phyloP scores from a whole-genome alignment of 1,139 yeast genomes.

The Pichia sp. region DNA sequence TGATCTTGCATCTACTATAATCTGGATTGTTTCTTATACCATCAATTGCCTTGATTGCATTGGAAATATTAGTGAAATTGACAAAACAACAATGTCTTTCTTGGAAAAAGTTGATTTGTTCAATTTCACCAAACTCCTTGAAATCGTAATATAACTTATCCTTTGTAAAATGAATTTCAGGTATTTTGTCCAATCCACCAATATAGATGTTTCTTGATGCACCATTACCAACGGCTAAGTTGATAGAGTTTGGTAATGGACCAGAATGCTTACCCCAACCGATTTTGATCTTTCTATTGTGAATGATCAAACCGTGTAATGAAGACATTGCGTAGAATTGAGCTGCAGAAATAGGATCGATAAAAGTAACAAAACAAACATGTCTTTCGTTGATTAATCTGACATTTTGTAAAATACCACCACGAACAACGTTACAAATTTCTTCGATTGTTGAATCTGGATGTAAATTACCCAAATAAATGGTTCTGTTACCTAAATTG shows the following conservation, averaged over 20 bases:
- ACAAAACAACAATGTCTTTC: slow-evolving; percentile 81
- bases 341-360: slow-evolving; percentile 80
- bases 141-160: slow-evolving; percentile 66
- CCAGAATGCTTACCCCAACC: slow-evolving; percentile 91
- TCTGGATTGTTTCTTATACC: slow-evolving; percentile 59
- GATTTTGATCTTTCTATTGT: slow-evolving; percentile 69
- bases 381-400: slow-evolving; percentile 76
- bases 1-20: slow-evolving; percentile 58
- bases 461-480: slow-evolving; percentile 73
- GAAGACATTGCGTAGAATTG: slow-evolving; percentile 80
- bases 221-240: slow-evolving; percentile 78
- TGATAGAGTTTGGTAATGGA: slow-evolving; percentile 67
- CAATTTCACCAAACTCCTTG: slow-evolving; percentile 72
- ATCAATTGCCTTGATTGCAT: slow-evolving; percentile 75
- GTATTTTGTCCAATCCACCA: slow-evolving; percentile 48
- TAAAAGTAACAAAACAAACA: slow-evolving; percentile 76
- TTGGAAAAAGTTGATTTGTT: slow-evolving; percentile 72
- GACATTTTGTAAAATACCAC: slow-evolving; percentile 72
- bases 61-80: slow-evolving; percentile 72
- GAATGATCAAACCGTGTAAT: slow-evolving; percentile 72
- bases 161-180: slow-evolving; percentile 39
- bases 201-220: slow-evolving; percentile 81
- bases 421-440: slow-evolving; percentile 80
- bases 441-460: slow-evolving; percentile 79
- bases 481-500: slow-evolving; percentile 75